Evolutionary conservation across 495 filamentous ascomycete genomes (phyloP).

Genomic region (Aspergillus kassunensis): DNA sequence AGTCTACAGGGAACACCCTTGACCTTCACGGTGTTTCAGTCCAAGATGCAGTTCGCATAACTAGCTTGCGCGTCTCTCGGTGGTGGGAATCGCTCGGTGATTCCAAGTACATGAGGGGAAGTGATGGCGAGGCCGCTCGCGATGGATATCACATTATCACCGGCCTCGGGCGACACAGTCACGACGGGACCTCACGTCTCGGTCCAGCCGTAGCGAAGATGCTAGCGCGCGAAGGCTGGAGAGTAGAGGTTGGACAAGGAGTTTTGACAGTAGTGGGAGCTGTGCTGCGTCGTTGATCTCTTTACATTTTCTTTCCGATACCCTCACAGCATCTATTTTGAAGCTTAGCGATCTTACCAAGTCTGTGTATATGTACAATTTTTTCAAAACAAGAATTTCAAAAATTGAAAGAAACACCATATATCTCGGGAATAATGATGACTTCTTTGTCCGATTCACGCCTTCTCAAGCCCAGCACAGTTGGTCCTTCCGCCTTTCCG

Average conservation of each 20-base stretch:
- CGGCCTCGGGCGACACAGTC: constrained; percentile 72
- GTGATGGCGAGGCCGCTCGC: constrained; percentile 34
- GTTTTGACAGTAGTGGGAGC: constrained; percentile 60
- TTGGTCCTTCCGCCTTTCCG: neutral
- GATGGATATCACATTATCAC: constrained; percentile 70
- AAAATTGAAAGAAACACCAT: too few species aligned
- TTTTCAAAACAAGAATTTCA: too few species aligned
- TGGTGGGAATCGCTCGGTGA: constrained; percentile 83
- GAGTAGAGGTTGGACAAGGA: constrained; percentile 64
- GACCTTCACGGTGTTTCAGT: constrained; percentile 88
- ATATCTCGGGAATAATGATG: too few species aligned
- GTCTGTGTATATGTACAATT: too few species aligned
- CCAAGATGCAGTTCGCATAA: constrained; percentile 71
- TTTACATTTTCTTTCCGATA: constrained; percentile 10
- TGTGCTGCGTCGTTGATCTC: constrained; percentile 24
- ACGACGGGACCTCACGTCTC: constrained; percentile 68
- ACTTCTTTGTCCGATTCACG: too few species aligned
- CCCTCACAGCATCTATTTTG: constrained; percentile 7
- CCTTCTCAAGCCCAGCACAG: neutral
- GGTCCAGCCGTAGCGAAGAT: constrained; percentile 77
- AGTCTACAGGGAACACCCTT: constrained; percentile 53
- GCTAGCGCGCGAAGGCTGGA: constrained; percentile 78
- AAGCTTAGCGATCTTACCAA: neutral
- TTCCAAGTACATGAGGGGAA: constrained; percentile 43
- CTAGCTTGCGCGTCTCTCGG: constrained; percentile 55